phyloP scores from a whole-genome alignment of 306 rosid genomes.

The Fagus crenata region DNA sequence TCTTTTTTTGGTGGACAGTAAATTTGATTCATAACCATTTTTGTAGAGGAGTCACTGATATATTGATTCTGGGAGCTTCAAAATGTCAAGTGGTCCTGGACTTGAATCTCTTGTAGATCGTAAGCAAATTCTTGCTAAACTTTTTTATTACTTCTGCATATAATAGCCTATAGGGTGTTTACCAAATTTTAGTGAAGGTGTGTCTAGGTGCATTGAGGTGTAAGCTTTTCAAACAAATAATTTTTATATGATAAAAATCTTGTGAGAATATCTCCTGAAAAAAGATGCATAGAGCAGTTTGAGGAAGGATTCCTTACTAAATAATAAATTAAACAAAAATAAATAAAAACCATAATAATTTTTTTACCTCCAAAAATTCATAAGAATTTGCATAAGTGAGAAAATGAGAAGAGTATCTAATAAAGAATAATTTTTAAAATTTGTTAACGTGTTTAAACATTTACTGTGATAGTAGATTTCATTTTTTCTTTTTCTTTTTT shows the following conservation, averaged over 20 bases:
- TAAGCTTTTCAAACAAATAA: background rate
- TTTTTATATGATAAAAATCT: background rate
- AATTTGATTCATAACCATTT: background rate
- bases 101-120: slow-evolving; percentile 65
- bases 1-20: background rate
- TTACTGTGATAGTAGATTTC: too few species aligned
- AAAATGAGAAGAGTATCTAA: too few species aligned
- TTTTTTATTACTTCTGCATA: background rate
- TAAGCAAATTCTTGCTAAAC: slow-evolving; percentile 21
- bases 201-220: background rate
- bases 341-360: background rate
- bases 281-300: background rate
- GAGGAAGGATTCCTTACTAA: background rate
- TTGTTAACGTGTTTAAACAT: too few species aligned
- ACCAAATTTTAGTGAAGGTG: background rate
- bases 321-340: background rate
- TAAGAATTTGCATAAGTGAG: too few species aligned
- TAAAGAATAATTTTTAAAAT: too few species aligned
- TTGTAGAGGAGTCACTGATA: background rate
- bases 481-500: too few species aligned
- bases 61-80: slow-evolving; percentile 9
- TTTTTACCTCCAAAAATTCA: too few species aligned
- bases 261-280: background rate
- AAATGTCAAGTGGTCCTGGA: slow-evolving; percentile 49
- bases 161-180: background rate